A percentile compares a stretch with the other conserved stretches of the same genome.
These are phyloP conservation scores for Scutellaria barbata DNA, from an alignment of 257 asterid genomes.

Conservation along the genomic window DNA sequence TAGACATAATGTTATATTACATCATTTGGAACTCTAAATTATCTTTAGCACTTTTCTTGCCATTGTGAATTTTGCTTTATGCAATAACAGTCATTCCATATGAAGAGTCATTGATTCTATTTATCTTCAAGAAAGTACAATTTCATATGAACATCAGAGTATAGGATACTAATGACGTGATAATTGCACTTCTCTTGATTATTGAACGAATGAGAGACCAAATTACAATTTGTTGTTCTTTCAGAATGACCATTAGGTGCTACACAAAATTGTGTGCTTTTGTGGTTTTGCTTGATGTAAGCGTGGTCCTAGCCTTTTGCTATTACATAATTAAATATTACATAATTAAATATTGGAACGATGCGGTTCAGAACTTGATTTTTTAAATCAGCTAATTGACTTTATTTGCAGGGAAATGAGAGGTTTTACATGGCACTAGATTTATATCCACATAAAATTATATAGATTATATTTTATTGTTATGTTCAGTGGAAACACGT, in stretches of 20 bases:
- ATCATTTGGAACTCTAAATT: slow-evolving; percentile 8
- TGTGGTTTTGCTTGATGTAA: neutral
- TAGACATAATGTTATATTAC: neutral
- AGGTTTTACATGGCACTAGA: neutral
- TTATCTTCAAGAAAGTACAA: neutral
- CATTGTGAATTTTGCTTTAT: slow-evolving; percentile 4
- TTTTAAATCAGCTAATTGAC: slow-evolving; percentile 2
- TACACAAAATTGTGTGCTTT: neutral
- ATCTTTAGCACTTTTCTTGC: neutral
- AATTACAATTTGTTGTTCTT: slow-evolving; percentile 6
- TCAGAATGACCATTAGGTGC: slow-evolving; percentile 3
- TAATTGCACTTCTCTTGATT: neutral
- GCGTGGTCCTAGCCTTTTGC: neutral
- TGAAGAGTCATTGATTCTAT: neutral
- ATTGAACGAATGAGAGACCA: neutral
- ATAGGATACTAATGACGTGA: slow-evolving; percentile 4
- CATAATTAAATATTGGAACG: neutral
- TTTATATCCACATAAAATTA: neutral
- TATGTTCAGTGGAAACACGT: neutral
- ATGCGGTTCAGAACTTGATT: neutral
- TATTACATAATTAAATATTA: neutral
- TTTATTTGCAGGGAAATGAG: slow-evolving; percentile 27
- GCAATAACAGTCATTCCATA: neutral
- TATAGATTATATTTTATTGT: neutral
- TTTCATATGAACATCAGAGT: slow-evolving; percentile 3